Conservation (phyloP, 768 basidiomycete genomes). For the Cystofilobasidium macerans region DNA sequence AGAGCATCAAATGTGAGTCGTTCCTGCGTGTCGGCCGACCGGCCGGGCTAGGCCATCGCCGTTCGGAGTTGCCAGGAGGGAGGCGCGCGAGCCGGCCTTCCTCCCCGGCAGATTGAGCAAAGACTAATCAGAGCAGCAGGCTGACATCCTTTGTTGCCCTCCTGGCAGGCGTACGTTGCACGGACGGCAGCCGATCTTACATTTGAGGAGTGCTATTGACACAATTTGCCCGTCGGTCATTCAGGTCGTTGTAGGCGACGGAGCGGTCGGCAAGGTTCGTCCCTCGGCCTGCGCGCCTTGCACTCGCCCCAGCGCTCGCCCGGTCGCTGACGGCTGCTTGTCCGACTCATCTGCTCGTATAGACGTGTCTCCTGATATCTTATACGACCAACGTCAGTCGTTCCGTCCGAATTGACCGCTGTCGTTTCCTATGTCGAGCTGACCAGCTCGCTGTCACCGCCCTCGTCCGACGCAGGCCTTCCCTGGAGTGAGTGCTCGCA, state of each 20-base stretch:
- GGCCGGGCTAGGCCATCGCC: not conserved
- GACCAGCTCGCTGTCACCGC: not conserved
- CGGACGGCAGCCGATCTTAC: not conserved
- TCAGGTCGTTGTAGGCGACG: conserved; percentile 86
- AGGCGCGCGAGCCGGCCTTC: too few relatives aligned
- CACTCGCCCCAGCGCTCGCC: not conserved
- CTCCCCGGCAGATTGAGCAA: too few relatives aligned
- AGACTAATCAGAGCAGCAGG: too few relatives aligned
- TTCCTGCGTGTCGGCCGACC: too few relatives aligned
- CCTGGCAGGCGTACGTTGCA: not conserved
- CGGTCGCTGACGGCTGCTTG: not conserved
- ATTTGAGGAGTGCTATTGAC: not conserved
- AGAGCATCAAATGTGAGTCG: conserved; percentile 25
- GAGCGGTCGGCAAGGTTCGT: conserved; percentile 90
- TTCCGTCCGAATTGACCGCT: too few relatives aligned
- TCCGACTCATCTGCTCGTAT: not conserved
- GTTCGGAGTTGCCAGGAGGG: too few relatives aligned
- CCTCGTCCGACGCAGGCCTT: conserved; percentile 5
- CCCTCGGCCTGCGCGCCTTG: not conserved
- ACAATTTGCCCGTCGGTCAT: not conserved
- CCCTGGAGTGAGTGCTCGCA: not conserved
- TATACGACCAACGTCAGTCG: conserved; percentile 62
- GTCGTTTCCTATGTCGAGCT: not conserved
- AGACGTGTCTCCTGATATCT: conserved; percentile 98
- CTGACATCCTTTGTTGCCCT: too few relatives aligned